Evolutionary conservation across 345 rosid species (phyloP).

Genomic region (Geranium rotundifolium): DNA sequence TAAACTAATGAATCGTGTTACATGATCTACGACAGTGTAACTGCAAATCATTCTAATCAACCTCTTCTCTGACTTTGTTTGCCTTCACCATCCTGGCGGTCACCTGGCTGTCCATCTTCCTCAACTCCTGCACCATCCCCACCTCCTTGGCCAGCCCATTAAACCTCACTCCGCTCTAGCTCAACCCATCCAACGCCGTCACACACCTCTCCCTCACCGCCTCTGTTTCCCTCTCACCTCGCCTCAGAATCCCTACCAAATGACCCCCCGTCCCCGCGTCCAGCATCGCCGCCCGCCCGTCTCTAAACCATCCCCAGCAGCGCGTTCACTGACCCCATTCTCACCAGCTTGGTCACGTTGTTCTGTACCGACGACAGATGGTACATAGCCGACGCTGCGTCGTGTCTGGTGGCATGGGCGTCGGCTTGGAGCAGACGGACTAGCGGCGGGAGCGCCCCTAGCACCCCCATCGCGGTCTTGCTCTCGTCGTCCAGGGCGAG

Average conservation of each 20-base stretch:
- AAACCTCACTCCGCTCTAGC: constrained; percentile 56
- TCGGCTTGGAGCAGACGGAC: constrained; percentile 45
- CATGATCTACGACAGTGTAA: too few species aligned
- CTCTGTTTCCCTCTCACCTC: constrained; percentile 23
- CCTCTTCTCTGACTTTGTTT: constrained; percentile 25
- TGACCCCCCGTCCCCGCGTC: constrained; percentile 73
- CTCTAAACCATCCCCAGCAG: constrained; percentile 39
- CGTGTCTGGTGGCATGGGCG: constrained; percentile 50
- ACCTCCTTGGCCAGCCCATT: constrained; percentile 63
- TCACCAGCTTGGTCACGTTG: constrained; percentile 52
- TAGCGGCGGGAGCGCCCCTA: constrained; percentile 76
- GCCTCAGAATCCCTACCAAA: constrained; percentile 36
- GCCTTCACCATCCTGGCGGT: constrained; percentile 36
- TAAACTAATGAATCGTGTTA: too few species aligned
- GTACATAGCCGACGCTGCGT: constrained; percentile 71
- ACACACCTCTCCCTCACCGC: constrained; percentile 50
- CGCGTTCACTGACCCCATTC: constrained; percentile 47
- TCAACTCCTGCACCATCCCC: constrained; percentile 41
- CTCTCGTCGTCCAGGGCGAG: constrained; percentile 64
- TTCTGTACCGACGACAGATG: constrained; percentile 62
- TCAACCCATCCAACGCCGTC: constrained; percentile 40
- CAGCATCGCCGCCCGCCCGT: constrained; percentile 51
- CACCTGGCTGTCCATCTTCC: constrained; percentile 41
- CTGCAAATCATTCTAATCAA: constrained; percentile 30
- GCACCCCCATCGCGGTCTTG: constrained; percentile 74